phyloP scores from a whole-genome alignment of 2,329 filamentous ascomycete genomes.

The Colletotrichum acutatum region DNA sequence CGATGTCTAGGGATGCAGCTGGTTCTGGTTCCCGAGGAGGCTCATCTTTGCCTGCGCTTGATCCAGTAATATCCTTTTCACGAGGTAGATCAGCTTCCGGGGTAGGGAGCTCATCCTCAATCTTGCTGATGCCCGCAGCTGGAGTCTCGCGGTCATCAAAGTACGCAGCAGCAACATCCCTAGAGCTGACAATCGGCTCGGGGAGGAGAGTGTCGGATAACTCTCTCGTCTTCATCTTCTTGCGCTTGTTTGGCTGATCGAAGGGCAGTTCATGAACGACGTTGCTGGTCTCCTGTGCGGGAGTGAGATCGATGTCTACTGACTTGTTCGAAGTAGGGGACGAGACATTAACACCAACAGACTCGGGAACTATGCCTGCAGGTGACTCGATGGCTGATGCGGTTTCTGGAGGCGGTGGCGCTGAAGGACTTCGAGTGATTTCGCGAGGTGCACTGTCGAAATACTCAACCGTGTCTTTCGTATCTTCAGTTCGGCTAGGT shows the following conservation, averaged over 20 bases:
- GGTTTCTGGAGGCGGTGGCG: slow-evolving; percentile 10
- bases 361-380: not conserved
- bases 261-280: slow-evolving; percentile 51
- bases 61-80: not conserved
- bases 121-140: not conserved
- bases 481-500: not conserved
- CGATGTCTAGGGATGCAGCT: slow-evolving; percentile 38
- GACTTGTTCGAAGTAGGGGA: slow-evolving; percentile 30
- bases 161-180: slow-evolving; percentile 39
- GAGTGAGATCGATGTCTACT: slow-evolving; percentile 43
- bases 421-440: slow-evolving; percentile 8
- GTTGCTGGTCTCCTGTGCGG: slow-evolving; percentile 47
- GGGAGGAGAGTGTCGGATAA: slow-evolving; percentile 40
- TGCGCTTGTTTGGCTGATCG: slow-evolving; percentile 47
- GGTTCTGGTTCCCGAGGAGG: not conserved
- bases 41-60: not conserved
- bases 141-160: slow-evolving; percentile 26
- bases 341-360: slow-evolving; percentile 5
- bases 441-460: slow-evolving; percentile 12
- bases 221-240: slow-evolving; percentile 46
- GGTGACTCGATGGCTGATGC: not conserved
- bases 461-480: not conserved
- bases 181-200: slow-evolving; percentile 40
- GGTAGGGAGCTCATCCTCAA: not conserved
- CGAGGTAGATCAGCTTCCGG: not conserved